Evolutionary conservation across 164 flowering plant genomes (phyloP).

Genomic region (Magnolia sinica): DNA sequence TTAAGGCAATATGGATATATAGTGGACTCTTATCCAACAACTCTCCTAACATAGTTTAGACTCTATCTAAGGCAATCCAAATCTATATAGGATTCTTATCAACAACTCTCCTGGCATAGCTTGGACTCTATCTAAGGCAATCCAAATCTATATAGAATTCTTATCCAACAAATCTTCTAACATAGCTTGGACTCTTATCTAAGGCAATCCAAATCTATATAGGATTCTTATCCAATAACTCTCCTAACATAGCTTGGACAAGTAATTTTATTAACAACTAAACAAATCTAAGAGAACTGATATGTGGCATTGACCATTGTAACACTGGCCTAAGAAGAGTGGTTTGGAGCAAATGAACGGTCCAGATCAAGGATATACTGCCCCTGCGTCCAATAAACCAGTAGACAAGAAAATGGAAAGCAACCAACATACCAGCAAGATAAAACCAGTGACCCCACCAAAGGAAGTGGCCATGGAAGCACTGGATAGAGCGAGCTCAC

Average conservation of each 20-base stretch:
- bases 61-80: too few species aligned
- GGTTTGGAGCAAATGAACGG: background rate
- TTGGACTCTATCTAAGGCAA: too few species aligned
- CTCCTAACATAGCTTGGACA: background rate
- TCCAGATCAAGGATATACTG: background rate
- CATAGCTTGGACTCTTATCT: background rate
- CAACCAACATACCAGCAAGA: conserved; percentile 46
- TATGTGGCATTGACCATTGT: too few species aligned
- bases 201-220: background rate
- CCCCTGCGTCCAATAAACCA: background rate
- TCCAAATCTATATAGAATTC: background rate
- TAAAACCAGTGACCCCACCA: conserved; percentile 65
- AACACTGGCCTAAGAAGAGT: background rate
- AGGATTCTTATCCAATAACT: background rate
- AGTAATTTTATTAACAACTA: too few species aligned
- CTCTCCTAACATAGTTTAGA: too few species aligned
- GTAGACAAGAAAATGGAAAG: background rate
- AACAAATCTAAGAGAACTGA: too few species aligned
- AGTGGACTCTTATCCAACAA: too few species aligned
- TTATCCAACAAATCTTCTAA: too few species aligned
- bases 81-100: too few species aligned
- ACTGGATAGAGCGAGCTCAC: conserved; percentile 59
- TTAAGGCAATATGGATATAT: too few species aligned
- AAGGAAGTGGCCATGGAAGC: conserved; percentile 79
- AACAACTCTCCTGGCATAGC: too few species aligned